A percentile compares a stretch with the other conserved stretches of the same genome.
Conservation (phyloP, 192 early-diverging fungal species). For the Entomortierella lignicola region DNA sequence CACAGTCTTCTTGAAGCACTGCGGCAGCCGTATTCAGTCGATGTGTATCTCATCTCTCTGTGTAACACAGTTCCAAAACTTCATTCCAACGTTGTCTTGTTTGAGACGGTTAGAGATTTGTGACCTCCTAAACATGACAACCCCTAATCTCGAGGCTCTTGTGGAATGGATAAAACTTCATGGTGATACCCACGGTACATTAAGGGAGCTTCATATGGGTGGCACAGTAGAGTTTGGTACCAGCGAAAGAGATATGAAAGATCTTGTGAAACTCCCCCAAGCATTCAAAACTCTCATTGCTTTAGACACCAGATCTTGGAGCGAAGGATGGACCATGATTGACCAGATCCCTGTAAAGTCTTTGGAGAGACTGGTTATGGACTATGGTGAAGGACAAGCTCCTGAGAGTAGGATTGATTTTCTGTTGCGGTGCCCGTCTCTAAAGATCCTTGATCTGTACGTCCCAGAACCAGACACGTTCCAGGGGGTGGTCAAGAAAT, state of each 20-base stretch:
- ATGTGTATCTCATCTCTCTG: conserved; percentile 18
- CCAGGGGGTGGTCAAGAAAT: conserved; percentile 10
- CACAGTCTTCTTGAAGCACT: conserved; percentile 21
- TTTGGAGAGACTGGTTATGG: conserved; percentile 28
- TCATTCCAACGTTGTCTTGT: conserved; percentile 14
- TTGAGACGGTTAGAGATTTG: conserved; percentile 34
- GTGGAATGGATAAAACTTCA: conserved; percentile 39
- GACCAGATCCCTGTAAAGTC: conserved; percentile 24
- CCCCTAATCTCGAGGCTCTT: neutral
- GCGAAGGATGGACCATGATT: conserved; percentile 33
- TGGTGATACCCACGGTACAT: conserved; percentile 21
- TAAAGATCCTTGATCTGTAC: conserved; percentile 35
- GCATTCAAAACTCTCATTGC: conserved; percentile 12
- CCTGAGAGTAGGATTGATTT: neutral
- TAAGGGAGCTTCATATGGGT: conserved; percentile 39
- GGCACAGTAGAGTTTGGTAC: conserved; percentile 12
- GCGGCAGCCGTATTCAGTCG: conserved; percentile 8
- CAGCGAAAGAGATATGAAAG: neutral
- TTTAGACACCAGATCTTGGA: conserved; percentile 39
- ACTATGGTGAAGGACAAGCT: conserved; percentile 30
- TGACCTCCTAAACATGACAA: conserved; percentile 15
- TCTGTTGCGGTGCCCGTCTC: conserved; percentile 12
- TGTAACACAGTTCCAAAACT: neutral
- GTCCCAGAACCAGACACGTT: conserved; percentile 28
- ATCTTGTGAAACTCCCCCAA: conserved; percentile 23